Base-by-base conservation (phyloP, 2,329 filamentous ascomycete genomes). In the Fusarium caatingaense region DNA sequence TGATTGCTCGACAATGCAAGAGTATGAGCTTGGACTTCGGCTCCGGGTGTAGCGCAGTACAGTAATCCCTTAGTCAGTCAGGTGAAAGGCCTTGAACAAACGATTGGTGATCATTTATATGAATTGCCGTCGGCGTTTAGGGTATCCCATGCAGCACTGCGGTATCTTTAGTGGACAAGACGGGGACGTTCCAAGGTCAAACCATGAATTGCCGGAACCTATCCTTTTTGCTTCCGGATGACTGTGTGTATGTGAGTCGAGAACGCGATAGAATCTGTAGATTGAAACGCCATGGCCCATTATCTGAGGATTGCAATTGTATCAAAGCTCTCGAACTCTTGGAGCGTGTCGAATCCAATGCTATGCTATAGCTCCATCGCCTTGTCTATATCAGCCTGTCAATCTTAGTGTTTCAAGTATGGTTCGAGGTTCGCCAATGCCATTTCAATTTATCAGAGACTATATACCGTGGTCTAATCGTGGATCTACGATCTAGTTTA, bases 321-420 rank as follows among this genome's bases (percentile, higher is more conserved):
- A 41, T 40, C 49, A 41, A 41, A 41, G 23, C 49, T 51, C 34
- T 27, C 20, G 16, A 42, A 51, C 34, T 20, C 32, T 16, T 51
- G 23, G 32, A 41, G 34, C 23, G 23, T 51, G 34, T 18, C 20
- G 3, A 42, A 40, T 20, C 8, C 21, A 28, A 27, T 16, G 5
- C 21, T 16, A 44, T 44, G 23, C 27, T 50, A 57, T 57, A 57
- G 10, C 34, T n/a, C 18, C 12, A 32, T 45, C 28, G 59, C 46
- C 37, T 46, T 34, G 60, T 15, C 59, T 45, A 64, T 64, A 64
- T 40, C 42, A 42, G 42, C 20, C 59, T 64, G 47, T 56, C 48
- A 64, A 41, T 28, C 49, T 41, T 51, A 51, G 18, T 62, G 60
- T 64, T 64, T 64, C 60, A 64, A 56, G 27, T 64, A 64, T 20